Base-by-base conservation (phyloP, 1,284 basidiomycete species). In the Sanghuangporus sanghuang region DNA sequence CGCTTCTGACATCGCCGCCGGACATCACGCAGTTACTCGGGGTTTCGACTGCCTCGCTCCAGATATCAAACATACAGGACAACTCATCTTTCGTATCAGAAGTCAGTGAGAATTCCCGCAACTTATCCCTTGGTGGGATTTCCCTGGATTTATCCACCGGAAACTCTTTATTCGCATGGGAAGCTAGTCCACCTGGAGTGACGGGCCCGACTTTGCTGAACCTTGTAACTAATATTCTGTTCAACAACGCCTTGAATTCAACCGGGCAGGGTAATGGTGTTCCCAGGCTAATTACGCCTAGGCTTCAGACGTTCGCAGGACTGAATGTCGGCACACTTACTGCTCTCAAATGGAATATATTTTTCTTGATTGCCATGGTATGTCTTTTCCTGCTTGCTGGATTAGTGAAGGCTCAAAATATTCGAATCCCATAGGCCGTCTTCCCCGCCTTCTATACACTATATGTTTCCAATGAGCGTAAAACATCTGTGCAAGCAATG, bases 391-490 rank as follows among this genome's bases (percentile, higher is more conserved):
- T 32, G 27, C 27, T 32, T 32, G 4, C 27, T 32, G 27, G 27
- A 32, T 32, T 32, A 32, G 27, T 32, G 27, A 32, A 32, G 5
- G 27, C 27, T 32, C 27, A 32, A 32, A 32, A 32, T n/a, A 16
- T 52, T 39, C 32, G 7, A 14, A 35, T 46, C 21, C 18, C 61
- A 0, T 68, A 89, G 84, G 80, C 86, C 16, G 85, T 90, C 0
- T 93, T 84, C 72, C 90, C 91, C 2, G 90, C 91, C 0, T 93
- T 93, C 73, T 91, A 87, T 66, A 80, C 87, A 8, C 72, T 93
- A 12, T 93, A 93, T 71, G 87, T 91, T 6, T 83, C 84, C 16
- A 82, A 79, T 67, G 89, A 89, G 71, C 82, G 84, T 35, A 79
- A 80, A 50, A 87, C 85, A 7, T 84, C 83, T 48, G 89, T 87